Evolutionary conservation across 805 yeast genomes (phyloP), one percentile per base, ranked within the genome.

Genomic region (Barnettozyma wickerhamii): DNA sequence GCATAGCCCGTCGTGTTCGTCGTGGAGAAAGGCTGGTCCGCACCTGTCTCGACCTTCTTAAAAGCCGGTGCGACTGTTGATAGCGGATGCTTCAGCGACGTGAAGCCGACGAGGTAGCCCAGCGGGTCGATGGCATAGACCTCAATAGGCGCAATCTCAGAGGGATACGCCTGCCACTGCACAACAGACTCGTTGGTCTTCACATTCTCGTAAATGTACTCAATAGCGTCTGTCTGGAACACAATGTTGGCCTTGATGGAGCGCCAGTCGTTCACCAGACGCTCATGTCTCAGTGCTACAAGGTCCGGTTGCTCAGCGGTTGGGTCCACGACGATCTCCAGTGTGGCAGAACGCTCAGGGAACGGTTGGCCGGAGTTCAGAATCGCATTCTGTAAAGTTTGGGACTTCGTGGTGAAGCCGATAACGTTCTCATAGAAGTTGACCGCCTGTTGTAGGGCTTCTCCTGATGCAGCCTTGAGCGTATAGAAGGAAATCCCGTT

Each of bases 51-150:
- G 20, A 35, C 9, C 29, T 42, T 46, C 33, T 37, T 49, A 30
- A 39, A 40, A 7, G 38, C 21, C 7, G 74, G 73, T 5, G 76
- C 71, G 29, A 59, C 60, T n/a, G 75, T 60, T 17, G 79, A 67
- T 47, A 79, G 66, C 7, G 88, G 76, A 49, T 82, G 80, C 19
- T 56, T 56, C 24, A 74, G 64, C 3, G 81, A 68, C 17, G 95
- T 79, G 64, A 90, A 88, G 4, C 96, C 97, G 35, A 90, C 60
- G 21, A 89, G 61, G 51, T 77, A 75, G 15, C 96, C 96, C 48
- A 89, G 65, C 7, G 98, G 97, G 60, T 91, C 97, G 19, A 84
- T 58, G 7, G 79, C 74, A 60, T 82, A 87, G 6, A 84, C 67
- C 60, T 87, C 95, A 50, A 75, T 71, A 5, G 96, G 95, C 41